Evolutionary conservation across 2,329 filamentous ascomycete species (phyloP).

Genomic region (Fusarium marasasianum): DNA sequence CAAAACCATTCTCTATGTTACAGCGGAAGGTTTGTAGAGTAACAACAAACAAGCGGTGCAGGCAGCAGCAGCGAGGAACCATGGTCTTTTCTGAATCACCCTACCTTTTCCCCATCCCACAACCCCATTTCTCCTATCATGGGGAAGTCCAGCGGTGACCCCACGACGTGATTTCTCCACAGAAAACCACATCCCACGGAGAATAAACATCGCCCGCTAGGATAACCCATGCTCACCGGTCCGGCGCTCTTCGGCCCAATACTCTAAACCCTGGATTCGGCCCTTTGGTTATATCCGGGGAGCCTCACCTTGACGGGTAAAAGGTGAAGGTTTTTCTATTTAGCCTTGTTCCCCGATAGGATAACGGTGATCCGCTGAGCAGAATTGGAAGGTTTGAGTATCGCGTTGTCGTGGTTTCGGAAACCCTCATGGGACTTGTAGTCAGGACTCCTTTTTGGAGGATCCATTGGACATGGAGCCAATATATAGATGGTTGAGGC

Average conservation of each 20-base stretch:
- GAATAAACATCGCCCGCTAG: neutral
- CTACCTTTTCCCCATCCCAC: neutral
- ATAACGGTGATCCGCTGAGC: neutral
- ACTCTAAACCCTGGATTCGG: neutral
- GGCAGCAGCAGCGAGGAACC: too few species aligned
- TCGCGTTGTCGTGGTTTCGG: neutral
- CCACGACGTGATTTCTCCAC: too few species aligned
- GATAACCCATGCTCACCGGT: neutral
- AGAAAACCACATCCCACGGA: neutral
- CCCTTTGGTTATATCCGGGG: conserved; percentile 1
- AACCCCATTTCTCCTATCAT: neutral
- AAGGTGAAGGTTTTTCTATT: conserved; percentile 1
- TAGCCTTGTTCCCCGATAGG: conserved; percentile 26
- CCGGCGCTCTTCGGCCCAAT: conserved; percentile 10
- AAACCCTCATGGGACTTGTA: neutral
- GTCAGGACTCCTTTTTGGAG: neutral
- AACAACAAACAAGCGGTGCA: neutral
- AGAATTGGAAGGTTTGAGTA: neutral
- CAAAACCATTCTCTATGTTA: too few species aligned
- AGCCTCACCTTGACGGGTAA: conserved; percentile 15
- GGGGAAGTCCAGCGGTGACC: too few species aligned
- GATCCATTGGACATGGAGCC: neutral
- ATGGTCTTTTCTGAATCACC: neutral
- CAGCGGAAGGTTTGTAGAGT: neutral
- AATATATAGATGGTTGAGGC: conserved; percentile 1